Percentiles rank a stretch among this genome's conserved stretches.
Evolutionary conservation across 345 rosid genomes (phyloP).

Genomic region (Rubroshorea leprosula): DNA sequence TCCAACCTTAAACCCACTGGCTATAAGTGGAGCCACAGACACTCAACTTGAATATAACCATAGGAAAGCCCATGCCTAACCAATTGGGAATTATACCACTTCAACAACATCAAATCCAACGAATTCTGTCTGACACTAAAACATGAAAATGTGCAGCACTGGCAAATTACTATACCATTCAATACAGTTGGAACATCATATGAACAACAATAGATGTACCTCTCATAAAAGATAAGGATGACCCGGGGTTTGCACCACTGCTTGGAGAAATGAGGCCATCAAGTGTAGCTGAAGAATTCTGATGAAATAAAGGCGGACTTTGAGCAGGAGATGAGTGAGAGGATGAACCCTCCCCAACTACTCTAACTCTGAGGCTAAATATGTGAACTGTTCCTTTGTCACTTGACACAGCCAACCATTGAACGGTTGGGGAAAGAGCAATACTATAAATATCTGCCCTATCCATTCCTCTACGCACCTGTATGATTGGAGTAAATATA

Average conservation of each 20-base stretch:
- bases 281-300: conserved; percentile 58
- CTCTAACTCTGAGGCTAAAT: conserved; percentile 80
- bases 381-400: conserved; percentile 86
- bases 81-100: too few species aligned
- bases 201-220: conserved; percentile 32
- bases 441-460: conserved; percentile 83
- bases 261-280: conserved; percentile 64
- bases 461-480: conserved; percentile 92
- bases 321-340: conserved; percentile 29
- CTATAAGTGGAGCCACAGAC: too few species aligned
- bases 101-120: too few species aligned
- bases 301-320: conserved; percentile 29
- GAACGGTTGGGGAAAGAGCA: conserved; percentile 65
- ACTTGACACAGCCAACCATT: conserved; percentile 90
- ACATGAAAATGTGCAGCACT: too few species aligned
- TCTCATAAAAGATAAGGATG: conserved; percentile 82
- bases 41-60: background rate
- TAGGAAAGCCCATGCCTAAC: background rate
- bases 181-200: too few species aligned
- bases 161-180: too few species aligned
- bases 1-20: too few species aligned
- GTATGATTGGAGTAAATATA: conserved; percentile 17
- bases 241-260: conserved; percentile 67
- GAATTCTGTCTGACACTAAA: too few species aligned
- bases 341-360: conserved; percentile 60